Evolutionary conservation across 768 basidiomycete genomes (phyloP).

Genomic region (Kockovaella imperatae): DNA sequence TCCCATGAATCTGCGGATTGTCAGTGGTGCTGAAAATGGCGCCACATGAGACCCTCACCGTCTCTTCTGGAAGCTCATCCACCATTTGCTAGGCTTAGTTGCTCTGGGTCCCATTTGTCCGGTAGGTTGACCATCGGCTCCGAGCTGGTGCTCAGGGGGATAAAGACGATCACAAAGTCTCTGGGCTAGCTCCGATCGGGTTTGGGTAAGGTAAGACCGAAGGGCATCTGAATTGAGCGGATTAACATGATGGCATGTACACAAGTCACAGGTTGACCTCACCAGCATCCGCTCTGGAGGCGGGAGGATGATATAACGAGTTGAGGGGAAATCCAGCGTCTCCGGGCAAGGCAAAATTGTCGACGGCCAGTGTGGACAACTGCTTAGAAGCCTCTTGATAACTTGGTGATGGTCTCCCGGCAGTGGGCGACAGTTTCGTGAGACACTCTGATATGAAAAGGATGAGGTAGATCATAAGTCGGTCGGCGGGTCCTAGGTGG

Average conservation of each 20-base stretch:
- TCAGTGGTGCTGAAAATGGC: background rate
- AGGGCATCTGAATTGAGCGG: slow-evolving; percentile 60
- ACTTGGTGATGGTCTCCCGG: slow-evolving; percentile 49
- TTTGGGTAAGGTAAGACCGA: slow-evolving; percentile 83
- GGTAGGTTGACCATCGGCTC: slow-evolving; percentile 60
- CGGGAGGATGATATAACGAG: slow-evolving; percentile 76
- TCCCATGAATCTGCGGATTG: slow-evolving; percentile 33
- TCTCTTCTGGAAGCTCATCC: slow-evolving; percentile 99
- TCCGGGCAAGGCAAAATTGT: slow-evolving; percentile 86
- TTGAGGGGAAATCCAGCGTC: slow-evolving; percentile 93
- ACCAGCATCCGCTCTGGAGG: slow-evolving; percentile 74
- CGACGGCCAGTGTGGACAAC: slow-evolving; percentile 86
- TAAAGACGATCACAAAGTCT: slow-evolving; percentile 83
- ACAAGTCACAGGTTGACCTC: slow-evolving; percentile 20
- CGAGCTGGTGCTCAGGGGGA: slow-evolving; percentile 46
- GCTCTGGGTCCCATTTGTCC: slow-evolving; percentile 34
- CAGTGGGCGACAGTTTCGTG: slow-evolving; percentile 63
- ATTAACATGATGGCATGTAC: background rate
- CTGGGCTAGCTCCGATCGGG: slow-evolving; percentile 81
- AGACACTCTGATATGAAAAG: slow-evolving; percentile 97
- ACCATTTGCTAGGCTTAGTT: slow-evolving; percentile 97
- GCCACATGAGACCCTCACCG: slow-evolving; percentile 36
- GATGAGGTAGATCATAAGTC: slow-evolving; percentile 91
- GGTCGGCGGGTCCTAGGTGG: slow-evolving; percentile 65
- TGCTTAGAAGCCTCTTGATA: slow-evolving; percentile 74